Conservation (phyloP, 176 grass and related monocot species). For the Pontederia paniculata region DNA sequence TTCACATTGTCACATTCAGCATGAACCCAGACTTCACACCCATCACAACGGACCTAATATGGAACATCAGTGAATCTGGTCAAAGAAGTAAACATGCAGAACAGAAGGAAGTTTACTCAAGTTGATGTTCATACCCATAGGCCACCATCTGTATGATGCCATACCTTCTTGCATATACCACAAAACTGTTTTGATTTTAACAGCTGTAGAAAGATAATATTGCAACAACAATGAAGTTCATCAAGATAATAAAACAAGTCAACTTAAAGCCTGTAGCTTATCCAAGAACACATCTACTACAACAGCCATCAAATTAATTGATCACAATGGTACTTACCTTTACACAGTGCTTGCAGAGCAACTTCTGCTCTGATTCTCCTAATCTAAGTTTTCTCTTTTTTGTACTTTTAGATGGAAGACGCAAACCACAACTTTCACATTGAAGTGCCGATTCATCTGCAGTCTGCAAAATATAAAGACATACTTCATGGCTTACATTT, state of each 20-base stretch:
- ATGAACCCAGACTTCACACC: slow-evolving; percentile 89
- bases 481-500: too few species aligned
- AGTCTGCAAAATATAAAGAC: slow-evolving; percentile 22
- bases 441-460: slow-evolving; percentile 24
- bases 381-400: slow-evolving; percentile 45
- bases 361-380: slow-evolving; percentile 11
- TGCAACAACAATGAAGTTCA: background rate
- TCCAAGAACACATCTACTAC: background rate
- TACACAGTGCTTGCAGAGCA: slow-evolving; percentile 56
- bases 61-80: background rate
- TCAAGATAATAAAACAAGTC: background rate
- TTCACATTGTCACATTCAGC: slow-evolving; percentile 67
- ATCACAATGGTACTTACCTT: slow-evolving; percentile 29
- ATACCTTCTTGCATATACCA: slow-evolving; percentile 93
- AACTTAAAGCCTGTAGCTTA: background rate
- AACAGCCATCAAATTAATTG: too few species aligned
- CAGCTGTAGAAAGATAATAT: slow-evolving; percentile 38
- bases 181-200: slow-evolving; percentile 77
- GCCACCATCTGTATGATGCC: slow-evolving; percentile 91
- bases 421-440: slow-evolving; percentile 53
- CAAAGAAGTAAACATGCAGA: background rate
- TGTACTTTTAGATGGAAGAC: slow-evolving; percentile 34
- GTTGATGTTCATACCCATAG: slow-evolving; percentile 59
- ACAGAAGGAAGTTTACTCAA: slow-evolving; percentile 2
- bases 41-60: slow-evolving; percentile 74